phyloP scores from a whole-genome alignment of 768 basidiomycete species.

The Serpula lacrymans region DNA sequence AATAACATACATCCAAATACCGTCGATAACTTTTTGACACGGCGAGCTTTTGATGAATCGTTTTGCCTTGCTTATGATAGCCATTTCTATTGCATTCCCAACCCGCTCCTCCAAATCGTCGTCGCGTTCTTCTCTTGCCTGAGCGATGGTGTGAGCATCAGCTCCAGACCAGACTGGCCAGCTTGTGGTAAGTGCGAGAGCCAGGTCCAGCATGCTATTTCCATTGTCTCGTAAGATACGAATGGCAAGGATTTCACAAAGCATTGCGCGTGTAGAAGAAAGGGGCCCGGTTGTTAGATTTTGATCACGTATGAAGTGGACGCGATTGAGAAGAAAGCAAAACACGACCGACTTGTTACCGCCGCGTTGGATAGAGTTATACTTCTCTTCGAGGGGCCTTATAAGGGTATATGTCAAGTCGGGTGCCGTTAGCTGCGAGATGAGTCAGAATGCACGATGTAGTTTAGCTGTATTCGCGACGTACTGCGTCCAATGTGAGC shows the following conservation, averaged over 20 bases:
- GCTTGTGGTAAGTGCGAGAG: slow-evolving; percentile 67
- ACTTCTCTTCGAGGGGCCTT: slow-evolving; percentile 86
- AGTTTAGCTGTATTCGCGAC: slow-evolving; percentile 24
- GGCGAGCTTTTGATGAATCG: slow-evolving; percentile 86
- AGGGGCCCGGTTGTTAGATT: slow-evolving; percentile 66
- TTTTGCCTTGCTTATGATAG: slow-evolving; percentile 83
- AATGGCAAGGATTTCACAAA: slow-evolving; percentile 91
- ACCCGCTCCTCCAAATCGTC: slow-evolving; percentile 74
- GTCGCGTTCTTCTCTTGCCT: slow-evolving; percentile 61
- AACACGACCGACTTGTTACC: slow-evolving; percentile 87
- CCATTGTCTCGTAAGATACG: slow-evolving; percentile 72
- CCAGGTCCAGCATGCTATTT: slow-evolving; percentile 64
- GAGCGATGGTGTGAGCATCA: slow-evolving; percentile 51
- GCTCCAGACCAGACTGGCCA: slow-evolving; percentile 84
- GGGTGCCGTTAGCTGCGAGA: slow-evolving; percentile 66
- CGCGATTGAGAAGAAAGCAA: slow-evolving; percentile 82
- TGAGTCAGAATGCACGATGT: slow-evolving; percentile 10
- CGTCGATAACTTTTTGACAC: slow-evolving; percentile 87
- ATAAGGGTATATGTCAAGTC: slow-evolving; percentile 91
- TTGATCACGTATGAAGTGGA: slow-evolving; percentile 80
- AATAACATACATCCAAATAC: slow-evolving; percentile 65
- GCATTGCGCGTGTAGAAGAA: slow-evolving; percentile 68
- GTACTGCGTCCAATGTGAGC: slow-evolving; percentile 73
- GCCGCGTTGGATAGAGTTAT: slow-evolving; percentile 61
- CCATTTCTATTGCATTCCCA: slow-evolving; percentile 92